These are phyloP conservation scores for Cyberlindnera mississippiensis DNA, from an alignment of 805 yeast genomes.

Conservation along the genomic window DNA sequence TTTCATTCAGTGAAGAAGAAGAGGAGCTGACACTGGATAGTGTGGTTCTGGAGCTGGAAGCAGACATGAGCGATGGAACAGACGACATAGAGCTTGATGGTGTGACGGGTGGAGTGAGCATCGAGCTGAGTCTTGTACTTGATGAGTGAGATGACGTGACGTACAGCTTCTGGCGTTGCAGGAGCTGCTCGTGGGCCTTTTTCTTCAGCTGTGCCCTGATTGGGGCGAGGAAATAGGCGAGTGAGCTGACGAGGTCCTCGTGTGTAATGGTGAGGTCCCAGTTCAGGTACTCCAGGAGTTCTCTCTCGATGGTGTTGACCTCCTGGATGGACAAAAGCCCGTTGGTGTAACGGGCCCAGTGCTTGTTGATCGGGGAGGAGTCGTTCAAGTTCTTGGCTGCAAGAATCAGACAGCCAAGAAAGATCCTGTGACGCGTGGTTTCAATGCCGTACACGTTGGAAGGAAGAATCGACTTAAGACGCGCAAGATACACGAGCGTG, in stretches of 20 bases:
- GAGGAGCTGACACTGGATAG: slow-evolving; percentile 25
- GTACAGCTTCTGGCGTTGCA: slow-evolving; percentile 24
- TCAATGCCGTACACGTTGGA: slow-evolving; percentile 87
- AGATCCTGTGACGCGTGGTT: slow-evolving; percentile 90
- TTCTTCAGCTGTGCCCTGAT: slow-evolving; percentile 45
- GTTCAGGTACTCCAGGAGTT: slow-evolving; percentile 72
- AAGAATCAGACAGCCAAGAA: slow-evolving; percentile 80
- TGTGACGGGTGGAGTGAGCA: slow-evolving; percentile 18
- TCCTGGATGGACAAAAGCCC: slow-evolving; percentile 75
- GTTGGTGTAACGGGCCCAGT: slow-evolving; percentile 91
- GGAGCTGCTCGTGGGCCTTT: slow-evolving; percentile 25
- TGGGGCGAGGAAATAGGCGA: slow-evolving; percentile 72
- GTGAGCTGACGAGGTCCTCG: slow-evolving; percentile 62
- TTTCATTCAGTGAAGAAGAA: slow-evolving; percentile 17
- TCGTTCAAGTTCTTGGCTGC: slow-evolving; percentile 94
- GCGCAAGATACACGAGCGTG: slow-evolving; percentile 75
- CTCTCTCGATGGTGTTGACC: slow-evolving; percentile 89
- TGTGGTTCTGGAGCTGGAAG: slow-evolving; percentile 38
- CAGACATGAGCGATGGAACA: slow-evolving; percentile 39
- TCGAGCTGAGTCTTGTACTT: slow-evolving; percentile 12
- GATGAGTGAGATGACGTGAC: slow-evolving; percentile 19
- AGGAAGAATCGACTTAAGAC: slow-evolving; percentile 74
- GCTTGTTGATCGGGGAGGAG: slow-evolving; percentile 91
- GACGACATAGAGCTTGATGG: slow-evolving; percentile 25
- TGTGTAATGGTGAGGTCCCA: slow-evolving; percentile 79